Evolutionary conservation across 495 filamentous ascomycete species (phyloP), one percentile per base, ranked within the genome.

Genomic region (Ramalina intermedia): DNA sequence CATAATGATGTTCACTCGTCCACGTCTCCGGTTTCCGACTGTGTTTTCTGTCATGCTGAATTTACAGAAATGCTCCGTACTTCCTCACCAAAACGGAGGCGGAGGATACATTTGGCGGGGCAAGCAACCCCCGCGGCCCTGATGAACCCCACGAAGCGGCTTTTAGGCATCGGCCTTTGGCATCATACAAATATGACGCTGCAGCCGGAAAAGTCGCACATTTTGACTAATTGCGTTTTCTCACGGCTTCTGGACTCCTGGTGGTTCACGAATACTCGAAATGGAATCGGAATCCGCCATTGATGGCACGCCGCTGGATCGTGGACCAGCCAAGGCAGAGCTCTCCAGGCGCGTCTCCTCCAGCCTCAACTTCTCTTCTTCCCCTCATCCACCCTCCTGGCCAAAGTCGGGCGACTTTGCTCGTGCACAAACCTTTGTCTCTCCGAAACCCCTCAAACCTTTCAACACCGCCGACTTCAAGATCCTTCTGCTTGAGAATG

Each of bases 381-480:
- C 81, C 23, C n/a, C 82, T 61, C 72, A 80, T 54, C 82, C 79
- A 46, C 72, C 74, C 8, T 64, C 73, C n/a, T 72, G 77, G 26
- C 64, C 63, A 55, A 64, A 67, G 60, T 56, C 61, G 55, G 63
- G 56, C 41, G 46, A 43, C 52, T 55, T 68, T 63, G 51, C 59
- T 58, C 41, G 60, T 56, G 40, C 47, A 33, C 42, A 36, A 13
- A 58, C 71, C 37, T 44, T 63, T 24, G 50, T 59, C 52, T 64
- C 65, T 40, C 69, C 79, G 17, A 95, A 94, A 66, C 85, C 82
- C 46, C 68, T 96, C 56, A 96, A 96, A 67, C 93, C 93, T 18
- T 99, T 99, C 65, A 81, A 86, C 52, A 91, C 87, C 5, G 76
- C 85, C 60, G 90, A 96, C 58, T 84, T 99, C 64, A 96, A 94